Conservation (phyloP, 1,139 yeast genomes). For the Candida sp. region DNA sequence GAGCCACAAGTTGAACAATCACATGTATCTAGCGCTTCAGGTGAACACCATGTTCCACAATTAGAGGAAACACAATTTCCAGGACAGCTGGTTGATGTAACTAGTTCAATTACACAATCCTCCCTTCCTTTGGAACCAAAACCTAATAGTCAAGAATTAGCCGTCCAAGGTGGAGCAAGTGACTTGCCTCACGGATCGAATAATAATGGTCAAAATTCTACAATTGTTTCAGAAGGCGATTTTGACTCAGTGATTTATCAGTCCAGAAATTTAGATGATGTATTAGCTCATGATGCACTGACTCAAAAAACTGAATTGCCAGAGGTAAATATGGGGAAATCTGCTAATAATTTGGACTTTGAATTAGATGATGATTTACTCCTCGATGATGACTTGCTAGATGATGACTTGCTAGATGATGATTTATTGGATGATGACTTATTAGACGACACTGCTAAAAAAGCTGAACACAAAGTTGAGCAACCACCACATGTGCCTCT, state of each 20-base stretch:
- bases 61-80: background rate
- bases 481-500: background rate
- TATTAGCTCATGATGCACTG: background rate
- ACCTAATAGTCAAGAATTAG: conserved; percentile 4
- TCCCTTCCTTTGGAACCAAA: background rate
- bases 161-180: background rate
- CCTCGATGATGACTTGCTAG: conserved; percentile 4
- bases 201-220: background rate
- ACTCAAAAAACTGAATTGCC: background rate
- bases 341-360: conserved; percentile 6
- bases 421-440: conserved; percentile 6
- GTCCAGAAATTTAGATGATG: background rate
- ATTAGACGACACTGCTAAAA: background rate
- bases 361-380: conserved; percentile 13
- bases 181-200: conserved; percentile 6
- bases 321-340: background rate
- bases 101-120: background rate
- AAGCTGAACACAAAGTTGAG: conserved; percentile 3
- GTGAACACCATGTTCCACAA: conserved; percentile 1
- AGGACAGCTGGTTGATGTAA: background rate
- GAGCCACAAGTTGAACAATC: background rate
- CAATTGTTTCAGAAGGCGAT: background rate
- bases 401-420: conserved; percentile 15
- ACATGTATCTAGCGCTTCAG: background rate
- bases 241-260: background rate